These are phyloP conservation scores for Phytophthora cactorum DNA, from an alignment of 352 stramenopile species.

Conservation along the genomic window DNA sequence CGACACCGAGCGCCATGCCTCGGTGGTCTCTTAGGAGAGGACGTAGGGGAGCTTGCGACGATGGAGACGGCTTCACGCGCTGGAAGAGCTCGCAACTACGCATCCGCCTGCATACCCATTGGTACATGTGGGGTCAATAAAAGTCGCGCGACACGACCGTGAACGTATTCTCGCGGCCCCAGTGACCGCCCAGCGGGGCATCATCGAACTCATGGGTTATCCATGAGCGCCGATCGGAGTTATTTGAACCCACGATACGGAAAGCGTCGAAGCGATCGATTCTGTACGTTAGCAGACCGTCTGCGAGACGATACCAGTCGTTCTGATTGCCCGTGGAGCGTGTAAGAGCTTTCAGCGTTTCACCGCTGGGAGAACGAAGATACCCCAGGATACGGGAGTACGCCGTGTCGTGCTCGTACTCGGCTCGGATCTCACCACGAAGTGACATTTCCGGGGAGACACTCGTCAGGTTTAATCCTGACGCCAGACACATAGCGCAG, in stretches of 20 bases:
- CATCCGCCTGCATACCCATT: slow-evolving; percentile 3
- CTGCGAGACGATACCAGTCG: background rate
- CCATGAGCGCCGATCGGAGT: background rate
- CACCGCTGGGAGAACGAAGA: too few relatives aligned
- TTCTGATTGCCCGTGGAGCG: too few relatives aligned
- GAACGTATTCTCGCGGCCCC: slow-evolving; percentile 4
- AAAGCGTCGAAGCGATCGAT: background rate
- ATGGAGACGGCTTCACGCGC: background rate
- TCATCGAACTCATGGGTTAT: slow-evolving; percentile 4
- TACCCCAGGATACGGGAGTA: too few relatives aligned
- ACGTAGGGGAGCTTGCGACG: background rate
- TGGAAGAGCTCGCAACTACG: slow-evolving; percentile 7
- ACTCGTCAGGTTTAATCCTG: too few relatives aligned
- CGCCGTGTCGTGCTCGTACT: too few relatives aligned
- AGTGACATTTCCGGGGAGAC: too few relatives aligned
- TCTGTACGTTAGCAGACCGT: background rate
- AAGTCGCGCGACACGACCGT: background rate
- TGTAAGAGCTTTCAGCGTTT: too few relatives aligned
- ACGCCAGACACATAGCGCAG: too few relatives aligned
- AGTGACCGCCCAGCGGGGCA: background rate
- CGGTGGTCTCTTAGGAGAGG: background rate
- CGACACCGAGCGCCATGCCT: too few relatives aligned
- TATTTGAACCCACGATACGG: background rate
- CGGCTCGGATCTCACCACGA: too few relatives aligned
- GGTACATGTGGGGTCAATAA: slow-evolving; percentile 1